A percentile compares a stretch with the other conserved stretches of the same genome.
Evolutionary conservation across 1,284 basidiomycete species (phyloP).

Genomic region (Puccinia horiana): DNA sequence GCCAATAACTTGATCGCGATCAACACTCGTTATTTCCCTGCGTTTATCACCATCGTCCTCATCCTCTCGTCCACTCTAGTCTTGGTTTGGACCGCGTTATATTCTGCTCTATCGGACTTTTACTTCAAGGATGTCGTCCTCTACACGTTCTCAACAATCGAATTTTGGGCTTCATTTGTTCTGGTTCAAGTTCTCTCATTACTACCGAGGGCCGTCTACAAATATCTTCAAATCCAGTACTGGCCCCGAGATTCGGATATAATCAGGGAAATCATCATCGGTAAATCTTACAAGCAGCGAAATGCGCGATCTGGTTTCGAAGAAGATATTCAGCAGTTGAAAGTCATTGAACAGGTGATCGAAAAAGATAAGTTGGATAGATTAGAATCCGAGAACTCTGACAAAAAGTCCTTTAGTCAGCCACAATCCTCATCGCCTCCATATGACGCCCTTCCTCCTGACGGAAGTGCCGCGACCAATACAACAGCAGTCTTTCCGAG

Average conservation of each 20-base stretch:
- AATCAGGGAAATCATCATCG: constrained; percentile 48
- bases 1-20: constrained; percentile 86
- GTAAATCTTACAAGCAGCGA: constrained; percentile 26
- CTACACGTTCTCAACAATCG: constrained; percentile 73
- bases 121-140: constrained; percentile 59
- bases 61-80: constrained; percentile 43
- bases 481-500: neutral
- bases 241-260: constrained; percentile 65
- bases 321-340: constrained; percentile 43
- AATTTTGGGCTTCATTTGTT: constrained; percentile 78
- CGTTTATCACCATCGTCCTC: constrained; percentile 45
- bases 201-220: constrained; percentile 70
- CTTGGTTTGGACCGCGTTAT: constrained; percentile 47
- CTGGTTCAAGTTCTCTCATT: constrained; percentile 71
- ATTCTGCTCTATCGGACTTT: constrained; percentile 40
- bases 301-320: constrained; percentile 20
- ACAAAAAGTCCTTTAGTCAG: neutral
- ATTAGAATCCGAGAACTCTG: constrained; percentile 14
- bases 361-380: constrained; percentile 43
- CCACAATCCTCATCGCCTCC: neutral
- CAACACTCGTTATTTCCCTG: constrained; percentile 74
- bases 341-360: constrained; percentile 47
- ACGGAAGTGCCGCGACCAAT: neutral
- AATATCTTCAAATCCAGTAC: constrained; percentile 70
- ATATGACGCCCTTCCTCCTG: neutral